Evolutionary conservation across 768 basidiomycete species (phyloP).

Genomic region (Hirschioporus abietinus): DNA sequence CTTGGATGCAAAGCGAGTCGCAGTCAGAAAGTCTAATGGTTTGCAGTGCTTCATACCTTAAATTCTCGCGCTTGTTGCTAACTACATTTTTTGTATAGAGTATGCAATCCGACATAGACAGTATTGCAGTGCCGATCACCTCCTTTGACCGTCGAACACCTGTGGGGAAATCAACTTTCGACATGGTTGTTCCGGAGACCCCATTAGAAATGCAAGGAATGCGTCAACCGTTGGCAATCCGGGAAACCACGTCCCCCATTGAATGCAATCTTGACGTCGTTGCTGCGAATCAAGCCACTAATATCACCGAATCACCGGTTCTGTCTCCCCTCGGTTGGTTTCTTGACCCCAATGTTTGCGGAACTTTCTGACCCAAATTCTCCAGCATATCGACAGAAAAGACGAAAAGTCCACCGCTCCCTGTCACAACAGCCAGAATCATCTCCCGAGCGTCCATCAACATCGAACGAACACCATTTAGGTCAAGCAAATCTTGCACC

Average conservation of each 20-base stretch:
- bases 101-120: background rate
- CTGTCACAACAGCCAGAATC: background rate
- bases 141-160: background rate
- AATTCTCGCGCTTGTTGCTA: background rate
- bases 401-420: background rate
- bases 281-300: too few species aligned
- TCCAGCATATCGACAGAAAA: background rate
- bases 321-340: background rate
- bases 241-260: too few species aligned
- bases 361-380: background rate
- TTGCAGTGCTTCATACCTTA: background rate
- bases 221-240: background rate
- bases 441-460: background rate
- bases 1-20: slow-evolving; percentile 3
- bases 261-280: background rate
- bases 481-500: background rate
- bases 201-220: background rate
- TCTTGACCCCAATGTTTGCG: background rate
- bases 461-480: too few species aligned
- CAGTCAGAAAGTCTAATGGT: background rate
- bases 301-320: background rate
- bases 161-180: background rate
- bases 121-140: background rate
- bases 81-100: background rate
- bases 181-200: background rate